These are phyloP conservation scores for Talaromyces sp. DNA, from an alignment of 2,329 filamentous ascomycete species.

Conservation along the genomic window DNA sequence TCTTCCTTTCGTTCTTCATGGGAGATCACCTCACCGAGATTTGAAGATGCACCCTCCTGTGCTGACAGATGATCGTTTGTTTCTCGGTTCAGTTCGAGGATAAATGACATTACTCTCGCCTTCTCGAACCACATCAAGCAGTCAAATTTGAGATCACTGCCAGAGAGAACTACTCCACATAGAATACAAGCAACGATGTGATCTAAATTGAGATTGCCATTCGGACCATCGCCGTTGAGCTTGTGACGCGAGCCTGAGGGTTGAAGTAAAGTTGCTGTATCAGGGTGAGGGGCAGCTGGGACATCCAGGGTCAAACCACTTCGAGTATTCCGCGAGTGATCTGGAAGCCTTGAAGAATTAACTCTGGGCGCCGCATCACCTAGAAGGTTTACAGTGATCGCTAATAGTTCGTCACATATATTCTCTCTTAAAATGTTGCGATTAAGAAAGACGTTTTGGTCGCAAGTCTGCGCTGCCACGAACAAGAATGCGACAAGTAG, in stretches of 20 bases:
- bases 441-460: no score
- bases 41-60: not conserved
- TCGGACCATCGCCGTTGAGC: not conserved
- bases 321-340: not conserved
- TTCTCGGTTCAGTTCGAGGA: conserved; percentile 4
- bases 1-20: conserved; percentile 1
- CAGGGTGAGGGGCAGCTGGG: not conserved
- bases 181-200: conserved; percentile 5
- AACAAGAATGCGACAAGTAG: no score
- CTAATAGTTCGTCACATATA: conserved; percentile 5
- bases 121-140: conserved; percentile 7
- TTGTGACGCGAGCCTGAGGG: not conserved
- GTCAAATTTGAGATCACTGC: conserved; percentile 4
- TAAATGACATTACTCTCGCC: conserved; percentile 2
- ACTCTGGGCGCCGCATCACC: not conserved
- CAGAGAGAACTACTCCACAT: conserved; percentile 1
- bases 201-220: not conserved
- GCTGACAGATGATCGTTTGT: not conserved
- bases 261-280: not conserved
- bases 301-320: no score
- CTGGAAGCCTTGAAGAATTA: not conserved
- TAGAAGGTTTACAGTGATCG: not conserved
- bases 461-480: no score
- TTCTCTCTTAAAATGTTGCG: not conserved
- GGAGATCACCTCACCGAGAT: not conserved